phyloP scores from a whole-genome alignment of 2,329 filamentous ascomycete genomes.

The Helicocarpus griseus region DNA sequence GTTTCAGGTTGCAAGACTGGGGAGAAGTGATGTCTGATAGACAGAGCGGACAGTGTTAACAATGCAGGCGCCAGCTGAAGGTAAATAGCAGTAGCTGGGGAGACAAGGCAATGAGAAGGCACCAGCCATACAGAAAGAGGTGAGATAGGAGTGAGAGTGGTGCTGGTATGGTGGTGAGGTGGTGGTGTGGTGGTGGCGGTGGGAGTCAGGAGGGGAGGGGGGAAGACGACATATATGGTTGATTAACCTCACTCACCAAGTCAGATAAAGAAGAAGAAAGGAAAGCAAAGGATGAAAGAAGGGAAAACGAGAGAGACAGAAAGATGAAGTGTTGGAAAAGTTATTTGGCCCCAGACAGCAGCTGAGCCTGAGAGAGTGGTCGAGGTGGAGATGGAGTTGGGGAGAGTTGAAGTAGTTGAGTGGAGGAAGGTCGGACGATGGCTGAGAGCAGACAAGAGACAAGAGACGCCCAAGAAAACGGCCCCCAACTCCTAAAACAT shows the following conservation, averaged over 20 bases:
- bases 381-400: too few relatives aligned
- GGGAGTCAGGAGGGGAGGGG: conserved; percentile 4
- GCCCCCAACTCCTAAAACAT: too few relatives aligned
- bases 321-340: too few relatives aligned
- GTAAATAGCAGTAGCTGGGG: neutral
- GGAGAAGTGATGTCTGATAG: neutral
- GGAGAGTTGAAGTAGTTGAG: too few relatives aligned
- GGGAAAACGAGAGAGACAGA: conserved; percentile 9
- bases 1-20: neutral
- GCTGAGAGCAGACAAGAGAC: too few relatives aligned
- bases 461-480: too few relatives aligned
- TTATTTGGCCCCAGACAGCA: too few relatives aligned
- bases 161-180: neutral
- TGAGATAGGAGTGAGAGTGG: neutral
- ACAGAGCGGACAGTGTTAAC: conserved; percentile 6
- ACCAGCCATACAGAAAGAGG: neutral
- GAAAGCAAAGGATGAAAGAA: conserved; percentile 1
- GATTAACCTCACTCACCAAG: neutral
- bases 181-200: neutral
- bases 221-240: neutral
- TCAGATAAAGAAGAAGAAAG: conserved; percentile 6
- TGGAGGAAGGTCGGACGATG: too few relatives aligned
- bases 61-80: neutral
- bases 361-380: too few relatives aligned
- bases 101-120: conserved; percentile 4